phyloP scores from a whole-genome alignment of 768 basidiomycete species.

The Rhizopogon vesiculosus region DNA sequence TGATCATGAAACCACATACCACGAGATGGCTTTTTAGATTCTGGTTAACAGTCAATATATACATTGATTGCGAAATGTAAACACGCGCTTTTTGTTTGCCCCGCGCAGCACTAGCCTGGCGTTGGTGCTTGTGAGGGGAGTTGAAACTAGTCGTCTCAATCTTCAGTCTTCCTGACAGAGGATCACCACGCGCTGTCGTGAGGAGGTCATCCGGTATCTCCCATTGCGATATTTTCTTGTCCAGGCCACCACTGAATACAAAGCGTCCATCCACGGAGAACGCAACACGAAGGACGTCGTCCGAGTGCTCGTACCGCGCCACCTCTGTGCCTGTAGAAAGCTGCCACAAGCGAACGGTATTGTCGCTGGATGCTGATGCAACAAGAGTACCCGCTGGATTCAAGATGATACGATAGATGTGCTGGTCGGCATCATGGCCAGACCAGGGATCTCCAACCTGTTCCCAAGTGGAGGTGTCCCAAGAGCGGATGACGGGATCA shows the following conservation, averaged over 20 bases:
- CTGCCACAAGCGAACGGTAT: background rate
- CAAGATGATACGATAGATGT: background rate
- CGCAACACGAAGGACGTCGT: background rate
- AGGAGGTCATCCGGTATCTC: background rate
- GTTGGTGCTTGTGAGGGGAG: too few relatives aligned
- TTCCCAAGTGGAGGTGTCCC: too few relatives aligned
- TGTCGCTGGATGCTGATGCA: background rate
- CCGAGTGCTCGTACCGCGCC: background rate
- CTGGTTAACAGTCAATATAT: background rate
- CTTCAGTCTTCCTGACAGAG: background rate
- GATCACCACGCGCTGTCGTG: background rate
- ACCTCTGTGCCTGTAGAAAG: background rate
- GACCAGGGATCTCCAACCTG: background rate
- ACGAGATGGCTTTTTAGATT: background rate
- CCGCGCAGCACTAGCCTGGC: background rate
- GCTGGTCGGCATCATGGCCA: background rate
- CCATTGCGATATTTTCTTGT: background rate
- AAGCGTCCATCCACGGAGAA: background rate
- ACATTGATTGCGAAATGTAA: background rate
- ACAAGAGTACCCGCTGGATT: background rate
- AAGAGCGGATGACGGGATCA: too few relatives aligned
- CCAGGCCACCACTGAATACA: background rate
- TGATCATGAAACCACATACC: background rate
- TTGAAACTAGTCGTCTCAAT: background rate
- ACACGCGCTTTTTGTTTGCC: background rate